Base-by-base conservation (phyloP, 2,329 filamentous ascomycete genomes). In the Fusarium protoensiforme region DNA sequence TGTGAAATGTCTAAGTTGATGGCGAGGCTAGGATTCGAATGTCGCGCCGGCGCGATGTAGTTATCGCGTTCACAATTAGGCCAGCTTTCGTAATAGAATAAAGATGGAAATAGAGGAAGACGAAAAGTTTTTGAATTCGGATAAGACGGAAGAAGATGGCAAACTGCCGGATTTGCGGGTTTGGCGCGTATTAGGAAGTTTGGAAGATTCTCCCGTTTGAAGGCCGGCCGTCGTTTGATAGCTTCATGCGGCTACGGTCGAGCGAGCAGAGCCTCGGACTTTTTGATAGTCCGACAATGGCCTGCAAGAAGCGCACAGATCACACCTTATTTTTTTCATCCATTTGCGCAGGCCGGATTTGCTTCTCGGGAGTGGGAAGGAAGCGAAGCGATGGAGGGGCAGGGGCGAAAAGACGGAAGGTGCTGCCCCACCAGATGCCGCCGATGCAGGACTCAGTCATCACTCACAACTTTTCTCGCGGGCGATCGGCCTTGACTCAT, bases 321-420 rank as follows among this genome's bases (percentile, higher is more conserved):
- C 81, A 79, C 69, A 82, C 73, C 78, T 82, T 82, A 82, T 74
- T 68, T n/a, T n/a, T 58, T 20, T 31, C 35, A 22, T 65, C 57
- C 71, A 76, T 69, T 73, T 61, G 61, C 65, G 64, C 46, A 60
- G 58, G 64, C 57, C 68, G 63, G 69, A 77, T 77, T 68, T 60
- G 57, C 62, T 61, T 64, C 62, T 48, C 61, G 13, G 31, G 56
- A 46, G 8, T 46, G 63, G 53, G 54, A 66, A 64, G 68, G 72
- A 71, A 38, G 48, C 66, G 72, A 71, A 38, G 48, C 66, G 39
- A 71, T 67, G 74, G 73, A 75, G 53, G 67, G 78, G 66, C 73
- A 78, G 77, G 75, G 76, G 77, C 77, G 77, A 75, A 65, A 78
- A 70, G 65, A 61, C 35, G 38, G 48, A 61, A 46, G 38, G 43